A percentile compares a stretch with the other conserved stretches of the same genome.
Evolutionary conservation across 1,284 basidiomycete genomes (phyloP).

Genomic region (Ceratobasidium sp.): DNA sequence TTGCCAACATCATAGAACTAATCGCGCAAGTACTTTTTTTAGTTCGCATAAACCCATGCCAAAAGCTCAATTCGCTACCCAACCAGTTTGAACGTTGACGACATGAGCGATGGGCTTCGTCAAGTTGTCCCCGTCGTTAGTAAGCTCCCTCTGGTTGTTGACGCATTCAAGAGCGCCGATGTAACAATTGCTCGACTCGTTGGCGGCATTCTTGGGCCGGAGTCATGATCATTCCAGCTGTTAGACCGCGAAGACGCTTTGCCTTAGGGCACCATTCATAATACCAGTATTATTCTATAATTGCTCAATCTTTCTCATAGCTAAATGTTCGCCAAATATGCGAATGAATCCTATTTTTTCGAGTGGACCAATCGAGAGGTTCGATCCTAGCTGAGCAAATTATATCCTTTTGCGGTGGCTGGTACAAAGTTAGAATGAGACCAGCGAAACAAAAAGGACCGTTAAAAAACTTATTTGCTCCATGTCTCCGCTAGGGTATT

Average conservation of each 20-base stretch:
- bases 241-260: not conserved
- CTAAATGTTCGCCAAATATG: not conserved
- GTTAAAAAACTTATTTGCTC: no score
- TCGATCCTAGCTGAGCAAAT: not conserved
- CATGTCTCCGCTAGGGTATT: no score
- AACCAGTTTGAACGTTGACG: constrained; percentile 4
- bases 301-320: not conserved
- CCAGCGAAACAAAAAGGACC: no score
- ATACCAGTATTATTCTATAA: not conserved
- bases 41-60: not conserved
- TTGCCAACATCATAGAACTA: constrained; percentile 8
- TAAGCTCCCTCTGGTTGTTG: not conserved
- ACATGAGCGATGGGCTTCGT: not conserved
- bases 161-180: not conserved
- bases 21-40: constrained; percentile 17
- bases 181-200: not conserved
- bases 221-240: not conserved
- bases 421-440: no score
- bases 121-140: not conserved
- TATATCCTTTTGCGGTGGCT: no score
- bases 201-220: not conserved
- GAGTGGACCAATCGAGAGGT: not conserved
- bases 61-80: no score
- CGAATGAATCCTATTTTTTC: not conserved
- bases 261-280: not conserved